phyloP scores from a whole-genome alignment of 805 yeast genomes.

The Starmera caribaea region DNA sequence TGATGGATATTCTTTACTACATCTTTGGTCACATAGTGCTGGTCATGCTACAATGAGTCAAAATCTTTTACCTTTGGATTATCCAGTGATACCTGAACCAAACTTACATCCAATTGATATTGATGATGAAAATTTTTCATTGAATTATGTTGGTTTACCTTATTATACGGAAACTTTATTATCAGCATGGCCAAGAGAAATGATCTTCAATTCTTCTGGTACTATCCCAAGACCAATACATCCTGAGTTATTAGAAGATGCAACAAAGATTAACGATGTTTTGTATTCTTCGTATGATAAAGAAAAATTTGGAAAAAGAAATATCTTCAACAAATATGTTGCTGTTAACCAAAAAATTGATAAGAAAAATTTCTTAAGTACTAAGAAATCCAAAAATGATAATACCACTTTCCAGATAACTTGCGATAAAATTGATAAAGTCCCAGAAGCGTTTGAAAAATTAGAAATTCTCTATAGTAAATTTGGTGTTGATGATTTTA shows the following conservation, averaged over 20 bases:
- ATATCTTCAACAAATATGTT: constrained; percentile 34
- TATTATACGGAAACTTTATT: constrained; percentile 67
- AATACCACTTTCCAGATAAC: constrained; percentile 22
- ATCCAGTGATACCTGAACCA: constrained; percentile 35
- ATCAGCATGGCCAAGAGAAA: constrained; percentile 70
- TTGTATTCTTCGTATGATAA: constrained; percentile 44
- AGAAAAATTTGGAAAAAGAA: constrained; percentile 47
- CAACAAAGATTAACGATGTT: constrained; percentile 27
- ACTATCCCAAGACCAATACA: constrained; percentile 48
- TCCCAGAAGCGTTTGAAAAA: constrained; percentile 70
- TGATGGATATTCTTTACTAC: constrained; percentile 36
- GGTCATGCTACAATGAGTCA: constrained; percentile 33
- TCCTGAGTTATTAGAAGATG: constrained; percentile 28
- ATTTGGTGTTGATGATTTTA: constrained; percentile 92
- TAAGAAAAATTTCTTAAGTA: constrained; percentile 49
- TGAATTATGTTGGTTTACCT: constrained; percentile 77
- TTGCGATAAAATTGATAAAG: constrained; percentile 21
- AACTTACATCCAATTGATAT: constrained; percentile 24
- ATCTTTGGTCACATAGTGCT: constrained; percentile 54
- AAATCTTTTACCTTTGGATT: constrained; percentile 39
- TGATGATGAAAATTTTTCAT: constrained; percentile 43
- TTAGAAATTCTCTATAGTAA: constrained; percentile 73
- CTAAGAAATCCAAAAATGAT: constrained; percentile 10
- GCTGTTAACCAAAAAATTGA: constrained; percentile 21
- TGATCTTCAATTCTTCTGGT: constrained; percentile 52